Evolutionary conservation across 768 basidiomycete genomes (phyloP).

Genomic region (Ephemerocybe angulata): DNA sequence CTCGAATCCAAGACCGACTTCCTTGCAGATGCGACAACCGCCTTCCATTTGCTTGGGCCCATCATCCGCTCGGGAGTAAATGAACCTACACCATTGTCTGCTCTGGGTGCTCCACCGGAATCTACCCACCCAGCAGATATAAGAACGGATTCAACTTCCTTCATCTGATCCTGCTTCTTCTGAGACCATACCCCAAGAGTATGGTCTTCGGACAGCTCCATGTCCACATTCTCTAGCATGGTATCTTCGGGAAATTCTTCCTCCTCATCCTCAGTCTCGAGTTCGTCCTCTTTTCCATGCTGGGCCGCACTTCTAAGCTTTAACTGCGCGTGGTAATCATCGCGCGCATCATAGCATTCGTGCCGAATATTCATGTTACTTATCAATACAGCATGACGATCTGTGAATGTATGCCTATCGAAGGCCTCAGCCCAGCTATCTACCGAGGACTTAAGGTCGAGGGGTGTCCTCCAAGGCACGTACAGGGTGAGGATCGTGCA

Average conservation of each 20-base stretch:
- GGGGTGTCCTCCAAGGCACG: constrained; percentile 23
- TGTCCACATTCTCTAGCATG: not conserved
- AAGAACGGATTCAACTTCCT: not conserved
- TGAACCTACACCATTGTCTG: no score
- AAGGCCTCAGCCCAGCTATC: constrained; percentile 23
- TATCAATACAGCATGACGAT: constrained; percentile 17
- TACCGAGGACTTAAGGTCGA: constrained; percentile 16
- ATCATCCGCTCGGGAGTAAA: no score
- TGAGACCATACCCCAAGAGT: not conserved
- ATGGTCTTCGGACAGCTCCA: not conserved
- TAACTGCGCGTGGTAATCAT: constrained; percentile 25
- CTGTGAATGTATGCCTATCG: constrained; percentile 14
- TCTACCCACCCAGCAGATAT: not conserved
- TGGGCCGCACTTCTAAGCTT: not conserved
- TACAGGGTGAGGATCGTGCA: constrained; percentile 28
- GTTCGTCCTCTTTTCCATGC: not conserved
- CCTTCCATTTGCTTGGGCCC: no score
- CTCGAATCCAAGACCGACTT: no score
- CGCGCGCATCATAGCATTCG: constrained; percentile 33
- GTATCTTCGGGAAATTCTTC: not conserved
- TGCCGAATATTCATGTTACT: constrained; percentile 29
- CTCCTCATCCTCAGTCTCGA: not conserved
- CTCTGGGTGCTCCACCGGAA: not conserved
- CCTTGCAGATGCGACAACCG: no score
- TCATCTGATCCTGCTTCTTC: no score